A percentile compares a stretch with the other conserved stretches of the same genome.
Evolutionary conservation across 2,329 filamentous ascomycete species (phyloP).

Genomic region (Fusarium pseudocircinatum): DNA sequence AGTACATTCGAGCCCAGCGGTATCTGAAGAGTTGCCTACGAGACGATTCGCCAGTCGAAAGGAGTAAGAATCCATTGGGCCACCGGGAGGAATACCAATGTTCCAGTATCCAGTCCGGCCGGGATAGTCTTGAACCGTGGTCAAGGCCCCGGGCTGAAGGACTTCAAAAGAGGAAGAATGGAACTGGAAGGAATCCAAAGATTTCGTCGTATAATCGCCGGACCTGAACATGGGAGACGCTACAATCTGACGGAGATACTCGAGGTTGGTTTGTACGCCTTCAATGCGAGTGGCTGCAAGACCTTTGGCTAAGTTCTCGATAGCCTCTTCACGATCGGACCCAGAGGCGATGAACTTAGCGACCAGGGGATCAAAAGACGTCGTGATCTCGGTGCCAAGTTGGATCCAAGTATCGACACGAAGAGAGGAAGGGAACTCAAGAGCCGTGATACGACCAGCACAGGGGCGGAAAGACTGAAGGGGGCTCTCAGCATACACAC

Average conservation of each 20-base stretch:
- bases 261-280: slow-evolving; percentile 49
- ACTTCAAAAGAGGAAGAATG: slow-evolving; percentile 47
- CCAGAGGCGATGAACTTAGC: slow-evolving; percentile 78
- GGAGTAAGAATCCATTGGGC: slow-evolving; percentile 54
- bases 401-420: slow-evolving; percentile 75
- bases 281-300: slow-evolving; percentile 58
- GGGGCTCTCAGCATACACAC: slow-evolving; percentile 62
- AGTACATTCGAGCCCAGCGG: slow-evolving; percentile 50
- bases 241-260: slow-evolving; percentile 47
- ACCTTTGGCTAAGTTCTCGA: slow-evolving; percentile 70
- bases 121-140: slow-evolving; percentile 54
- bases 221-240: slow-evolving; percentile 41
- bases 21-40: slow-evolving; percentile 44
- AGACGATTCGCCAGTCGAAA: slow-evolving; percentile 49
- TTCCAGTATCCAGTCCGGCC: slow-evolving; percentile 51
- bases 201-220: slow-evolving; percentile 48
- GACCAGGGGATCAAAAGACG: slow-evolving; percentile 81
- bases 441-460: slow-evolving; percentile 66
- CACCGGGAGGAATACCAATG: slow-evolving; percentile 52
- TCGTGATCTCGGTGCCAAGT: slow-evolving; percentile 74
- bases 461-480: slow-evolving; percentile 66
- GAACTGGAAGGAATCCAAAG: slow-evolving; percentile 46
- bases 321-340: slow-evolving; percentile 65
- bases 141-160: slow-evolving; percentile 48
- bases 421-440: slow-evolving; percentile 62